phyloP scores from a whole-genome alignment of 2,329 filamentous ascomycete genomes.

The Aspergillus sp. region DNA sequence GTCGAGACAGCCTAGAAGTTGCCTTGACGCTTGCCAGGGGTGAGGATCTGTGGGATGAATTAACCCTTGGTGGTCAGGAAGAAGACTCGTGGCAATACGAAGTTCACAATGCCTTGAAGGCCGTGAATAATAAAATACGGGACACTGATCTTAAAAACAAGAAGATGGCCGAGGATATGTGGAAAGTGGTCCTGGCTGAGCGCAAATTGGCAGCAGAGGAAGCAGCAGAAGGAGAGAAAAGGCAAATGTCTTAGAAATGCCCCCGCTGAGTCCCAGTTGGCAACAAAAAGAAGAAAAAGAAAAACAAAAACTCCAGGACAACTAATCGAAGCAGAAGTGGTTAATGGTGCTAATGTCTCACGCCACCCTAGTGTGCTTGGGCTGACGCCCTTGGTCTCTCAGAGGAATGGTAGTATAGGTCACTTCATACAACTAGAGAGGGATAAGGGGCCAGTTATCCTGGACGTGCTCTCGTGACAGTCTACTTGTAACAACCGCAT shows the following conservation, averaged over 20 bases:
- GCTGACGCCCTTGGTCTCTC: too few relatives aligned
- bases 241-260: constrained; percentile 1
- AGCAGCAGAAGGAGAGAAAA: not conserved
- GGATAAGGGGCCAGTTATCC: too few relatives aligned
- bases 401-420: too few relatives aligned
- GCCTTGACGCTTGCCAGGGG: constrained; percentile 28
- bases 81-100: constrained; percentile 17
- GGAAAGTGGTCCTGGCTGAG: constrained; percentile 1
- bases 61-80: constrained; percentile 18
- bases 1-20: constrained; percentile 22
- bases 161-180: constrained; percentile 9
- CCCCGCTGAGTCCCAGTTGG: too few relatives aligned
- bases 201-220: constrained; percentile 2
- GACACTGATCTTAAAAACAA: constrained; percentile 20
- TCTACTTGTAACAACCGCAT: too few relatives aligned
- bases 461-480: too few relatives aligned
- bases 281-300: too few relatives aligned
- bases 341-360: too few relatives aligned
- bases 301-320: too few relatives aligned
- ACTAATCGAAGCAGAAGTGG: too few relatives aligned
- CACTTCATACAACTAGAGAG: too few relatives aligned
- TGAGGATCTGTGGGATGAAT: constrained; percentile 36
- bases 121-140: constrained; percentile 17
- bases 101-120: constrained; percentile 11
- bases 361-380: too few relatives aligned